phyloP scores from a whole-genome alignment of 2,329 filamentous ascomycete species.

The Elsinoe batatas region DNA sequence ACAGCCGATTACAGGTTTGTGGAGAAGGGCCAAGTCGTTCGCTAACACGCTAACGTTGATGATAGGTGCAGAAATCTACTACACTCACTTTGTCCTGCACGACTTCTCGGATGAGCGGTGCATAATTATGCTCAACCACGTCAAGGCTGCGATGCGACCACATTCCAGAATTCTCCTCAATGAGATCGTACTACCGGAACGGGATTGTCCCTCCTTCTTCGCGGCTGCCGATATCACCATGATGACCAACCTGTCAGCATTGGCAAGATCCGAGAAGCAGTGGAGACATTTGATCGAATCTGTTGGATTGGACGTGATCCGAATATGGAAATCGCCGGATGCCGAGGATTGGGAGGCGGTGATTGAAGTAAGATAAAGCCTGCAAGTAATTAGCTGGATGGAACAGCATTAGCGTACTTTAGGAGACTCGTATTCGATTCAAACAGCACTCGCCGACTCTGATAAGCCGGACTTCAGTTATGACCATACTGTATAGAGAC shows the following conservation, averaged over 20 bases:
- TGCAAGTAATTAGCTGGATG: too few species aligned
- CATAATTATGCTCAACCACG: conserved; percentile 24
- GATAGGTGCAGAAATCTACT: conserved; percentile 32
- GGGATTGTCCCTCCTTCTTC: conserved; percentile 24
- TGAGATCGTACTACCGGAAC: conserved; percentile 31
- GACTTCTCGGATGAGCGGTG: conserved; percentile 34
- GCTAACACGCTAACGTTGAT: not conserved
- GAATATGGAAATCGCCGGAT: conserved; percentile 20
- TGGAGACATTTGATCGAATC: conserved; percentile 24
- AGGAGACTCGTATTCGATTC: too few species aligned
- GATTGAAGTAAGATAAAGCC: not conserved
- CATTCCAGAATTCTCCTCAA: conserved; percentile 33
- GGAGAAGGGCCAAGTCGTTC: not conserved
- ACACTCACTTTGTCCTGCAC: conserved; percentile 34
- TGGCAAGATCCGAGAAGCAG: conserved; percentile 24
- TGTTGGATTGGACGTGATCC: conserved; percentile 23
- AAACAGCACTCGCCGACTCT: too few species aligned
- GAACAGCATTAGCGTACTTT: too few species aligned
- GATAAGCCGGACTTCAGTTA: too few species aligned
- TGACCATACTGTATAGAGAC: too few species aligned
- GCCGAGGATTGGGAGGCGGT: conserved; percentile 1
- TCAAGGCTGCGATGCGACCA: conserved; percentile 31
- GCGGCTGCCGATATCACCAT: conserved; percentile 30
- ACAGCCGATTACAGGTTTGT: not conserved
- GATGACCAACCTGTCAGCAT: conserved; percentile 39